Evolutionary conservation across 306 rosid species (phyloP).

Genomic region (Senna siamea): DNA sequence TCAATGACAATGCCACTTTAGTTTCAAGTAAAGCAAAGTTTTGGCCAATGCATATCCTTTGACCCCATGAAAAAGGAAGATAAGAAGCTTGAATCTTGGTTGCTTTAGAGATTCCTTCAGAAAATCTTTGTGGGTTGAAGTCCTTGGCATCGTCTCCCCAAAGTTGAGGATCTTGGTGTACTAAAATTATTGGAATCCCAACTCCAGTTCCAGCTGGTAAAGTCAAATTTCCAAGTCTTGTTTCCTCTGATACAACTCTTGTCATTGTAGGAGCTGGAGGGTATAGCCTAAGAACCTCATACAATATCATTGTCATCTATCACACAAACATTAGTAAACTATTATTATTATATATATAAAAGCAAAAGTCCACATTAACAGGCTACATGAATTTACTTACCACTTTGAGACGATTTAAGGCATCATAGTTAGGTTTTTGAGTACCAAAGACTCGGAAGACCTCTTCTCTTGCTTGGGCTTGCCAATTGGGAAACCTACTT

Average conservation of each 20-base stretch:
- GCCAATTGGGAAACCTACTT: conserved; percentile 35
- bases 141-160: conserved; percentile 34
- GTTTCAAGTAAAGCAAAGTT: conserved; percentile 38
- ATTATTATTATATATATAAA: neutral
- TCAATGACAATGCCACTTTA: conserved; percentile 43
- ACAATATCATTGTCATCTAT: conserved; percentile 24
- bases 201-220: neutral
- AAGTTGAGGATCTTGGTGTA: conserved; percentile 22
- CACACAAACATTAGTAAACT: no score
- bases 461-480: conserved; percentile 45
- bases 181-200: neutral
- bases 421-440: conserved; percentile 32
- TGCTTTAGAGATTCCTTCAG: conserved; percentile 38
- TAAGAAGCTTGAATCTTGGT: conserved; percentile 1
- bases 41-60: conserved; percentile 35
- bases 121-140: conserved; percentile 41
- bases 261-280: neutral
- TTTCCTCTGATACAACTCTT: neutral
- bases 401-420: conserved; percentile 27
- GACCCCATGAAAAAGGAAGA: conserved; percentile 38
- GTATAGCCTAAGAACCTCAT: conserved; percentile 15
- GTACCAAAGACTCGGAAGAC: conserved; percentile 31
- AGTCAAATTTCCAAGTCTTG: neutral
- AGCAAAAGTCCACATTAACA: no score
- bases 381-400: no score